phyloP scores from a whole-genome alignment of 805 yeast species.

The Wickerhamia fluorescens region DNA sequence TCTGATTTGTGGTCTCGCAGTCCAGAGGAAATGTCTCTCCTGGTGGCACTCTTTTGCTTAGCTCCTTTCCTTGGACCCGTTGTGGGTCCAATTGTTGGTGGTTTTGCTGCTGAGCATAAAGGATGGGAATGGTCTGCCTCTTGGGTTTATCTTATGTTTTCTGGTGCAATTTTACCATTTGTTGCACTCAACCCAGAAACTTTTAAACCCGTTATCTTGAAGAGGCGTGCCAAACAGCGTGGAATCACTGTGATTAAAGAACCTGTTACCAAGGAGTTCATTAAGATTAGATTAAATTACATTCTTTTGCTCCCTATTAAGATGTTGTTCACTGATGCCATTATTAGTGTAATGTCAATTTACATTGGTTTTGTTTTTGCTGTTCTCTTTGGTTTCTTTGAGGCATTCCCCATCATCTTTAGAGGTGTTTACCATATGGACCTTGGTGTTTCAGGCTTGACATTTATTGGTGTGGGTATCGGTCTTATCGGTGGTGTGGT shows the following conservation, averaged over 20 bases:
- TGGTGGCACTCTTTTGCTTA: slow-evolving; percentile 72
- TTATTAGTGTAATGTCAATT: slow-evolving; percentile 59
- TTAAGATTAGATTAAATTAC: slow-evolving; percentile 40
- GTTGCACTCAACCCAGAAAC: slow-evolving; percentile 62
- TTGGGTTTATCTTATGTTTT: slow-evolving; percentile 68
- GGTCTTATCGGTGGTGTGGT: slow-evolving; percentile 55
- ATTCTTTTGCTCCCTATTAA: slow-evolving; percentile 57
- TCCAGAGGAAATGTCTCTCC: slow-evolving; percentile 56
- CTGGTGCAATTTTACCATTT: slow-evolving; percentile 49
- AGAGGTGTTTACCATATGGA: slow-evolving; percentile 55
- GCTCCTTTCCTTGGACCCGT: slow-evolving; percentile 82
- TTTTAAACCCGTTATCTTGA: slow-evolving; percentile 60
- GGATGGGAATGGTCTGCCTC: slow-evolving; percentile 63
- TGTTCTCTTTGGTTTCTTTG: slow-evolving; percentile 72
- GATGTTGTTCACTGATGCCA: slow-evolving; percentile 70
- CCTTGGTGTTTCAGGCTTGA: slow-evolving; percentile 56
- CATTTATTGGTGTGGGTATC: slow-evolving; percentile 66
- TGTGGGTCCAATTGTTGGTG: slow-evolving; percentile 68
- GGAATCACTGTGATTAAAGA: slow-evolving; percentile 40
- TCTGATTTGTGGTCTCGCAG: slow-evolving; percentile 59
- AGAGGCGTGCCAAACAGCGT: slow-evolving; percentile 52
- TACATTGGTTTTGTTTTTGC: slow-evolving; percentile 74
- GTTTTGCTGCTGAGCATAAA: slow-evolving; percentile 56
- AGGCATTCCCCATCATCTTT: slow-evolving; percentile 71
- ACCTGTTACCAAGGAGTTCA: slow-evolving; percentile 24